Evolutionary conservation across 148 eudicot genomes (phyloP).

Genomic region (Agrostemma githago): DNA sequence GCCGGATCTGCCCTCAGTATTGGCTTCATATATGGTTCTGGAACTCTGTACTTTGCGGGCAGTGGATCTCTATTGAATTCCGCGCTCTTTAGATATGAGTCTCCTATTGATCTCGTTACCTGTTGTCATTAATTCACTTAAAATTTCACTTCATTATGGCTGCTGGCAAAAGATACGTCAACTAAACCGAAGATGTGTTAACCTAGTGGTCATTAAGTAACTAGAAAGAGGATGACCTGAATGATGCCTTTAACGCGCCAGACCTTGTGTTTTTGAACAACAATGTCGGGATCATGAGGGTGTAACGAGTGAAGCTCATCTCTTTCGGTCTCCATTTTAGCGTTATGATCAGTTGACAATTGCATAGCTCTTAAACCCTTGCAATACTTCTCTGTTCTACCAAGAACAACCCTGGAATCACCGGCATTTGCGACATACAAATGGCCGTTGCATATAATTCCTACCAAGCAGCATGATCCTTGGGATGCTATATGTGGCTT

Average conservation of each 20-base stretch:
- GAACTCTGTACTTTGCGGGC: conserved; percentile 53
- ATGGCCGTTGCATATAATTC: conserved; percentile 55
- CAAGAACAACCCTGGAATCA: conserved; percentile 82
- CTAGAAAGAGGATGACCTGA: conserved; percentile 42
- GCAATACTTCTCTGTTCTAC: conserved; percentile 40
- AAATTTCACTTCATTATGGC: neutral
- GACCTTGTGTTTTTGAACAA: conserved; percentile 66
- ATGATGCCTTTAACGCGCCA: conserved; percentile 95
- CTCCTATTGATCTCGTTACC: conserved; percentile 90
- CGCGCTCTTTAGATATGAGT: conserved; percentile 68
- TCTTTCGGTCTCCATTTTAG: conserved; percentile 53
- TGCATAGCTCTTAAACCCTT: conserved; percentile 51
- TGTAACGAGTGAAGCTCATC: conserved; percentile 54
- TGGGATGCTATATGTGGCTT: conserved; percentile 74
- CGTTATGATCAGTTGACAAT: conserved; percentile 77
- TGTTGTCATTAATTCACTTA: conserved; percentile 10
- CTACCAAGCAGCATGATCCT: conserved; percentile 78
- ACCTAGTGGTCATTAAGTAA: no score
- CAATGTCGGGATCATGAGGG: conserved; percentile 69
- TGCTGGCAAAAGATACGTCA: no score
- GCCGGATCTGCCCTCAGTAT: conserved; percentile 69
- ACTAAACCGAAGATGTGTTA: no score
- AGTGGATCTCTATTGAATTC: conserved; percentile 78
- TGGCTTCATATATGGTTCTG: conserved; percentile 48
- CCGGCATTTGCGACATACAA: conserved; percentile 74